phyloP scores from a whole-genome alignment of 768 basidiomycete genomes.

The Tricholoma hemisulphureum region DNA sequence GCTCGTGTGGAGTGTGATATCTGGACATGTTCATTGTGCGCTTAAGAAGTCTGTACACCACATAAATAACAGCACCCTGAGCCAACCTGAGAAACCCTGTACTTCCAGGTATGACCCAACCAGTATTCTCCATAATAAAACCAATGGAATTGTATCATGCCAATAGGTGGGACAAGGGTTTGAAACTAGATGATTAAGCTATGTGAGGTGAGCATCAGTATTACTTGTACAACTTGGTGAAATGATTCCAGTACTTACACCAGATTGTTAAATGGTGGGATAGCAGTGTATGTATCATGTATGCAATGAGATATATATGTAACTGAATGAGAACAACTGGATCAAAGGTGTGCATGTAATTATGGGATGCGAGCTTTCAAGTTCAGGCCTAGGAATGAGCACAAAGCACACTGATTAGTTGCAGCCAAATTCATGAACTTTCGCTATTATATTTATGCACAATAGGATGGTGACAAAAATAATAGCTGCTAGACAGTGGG shows the following conservation, averaged over 20 bases:
- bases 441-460: neutral
- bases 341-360: neutral
- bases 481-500: neutral
- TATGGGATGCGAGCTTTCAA: neutral
- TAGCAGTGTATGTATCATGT: neutral
- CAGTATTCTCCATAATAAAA: neutral
- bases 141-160: neutral
- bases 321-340: neutral
- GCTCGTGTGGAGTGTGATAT: neutral
- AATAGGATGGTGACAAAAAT: neutral
- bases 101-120: neutral
- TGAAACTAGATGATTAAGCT: neutral
- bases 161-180: neutral
- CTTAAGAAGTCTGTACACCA: neutral
- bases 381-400: neutral
- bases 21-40: neutral
- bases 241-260: neutral
- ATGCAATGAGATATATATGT: neutral
- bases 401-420: neutral
- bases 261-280: neutral
- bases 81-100: neutral
- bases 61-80: neutral
- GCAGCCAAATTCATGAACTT: neutral
- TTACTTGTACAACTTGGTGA: neutral
- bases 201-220: neutral